Evolutionary conservation across 208 protist genomes (phyloP).

Genomic region (Tritrichomonas foetus): DNA sequence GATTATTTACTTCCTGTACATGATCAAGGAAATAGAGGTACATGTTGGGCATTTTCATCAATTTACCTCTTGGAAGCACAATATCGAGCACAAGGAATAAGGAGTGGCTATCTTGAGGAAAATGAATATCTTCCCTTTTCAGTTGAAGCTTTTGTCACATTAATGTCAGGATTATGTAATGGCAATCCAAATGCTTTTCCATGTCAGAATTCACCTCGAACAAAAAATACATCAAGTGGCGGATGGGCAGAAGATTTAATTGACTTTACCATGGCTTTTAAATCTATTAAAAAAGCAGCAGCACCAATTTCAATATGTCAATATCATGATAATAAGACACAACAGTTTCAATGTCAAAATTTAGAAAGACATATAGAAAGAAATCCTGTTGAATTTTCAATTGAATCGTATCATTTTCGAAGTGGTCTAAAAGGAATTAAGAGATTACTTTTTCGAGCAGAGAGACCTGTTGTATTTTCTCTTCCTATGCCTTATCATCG

Average conservation of each 20-base stretch:
- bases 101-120: background rate
- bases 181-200: background rate
- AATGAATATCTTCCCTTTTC: background rate
- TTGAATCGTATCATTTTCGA: background rate
- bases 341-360: background rate
- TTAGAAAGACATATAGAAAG: background rate
- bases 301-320: background rate
- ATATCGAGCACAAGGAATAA: background rate
- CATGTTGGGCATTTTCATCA: background rate
- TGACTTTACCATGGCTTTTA: background rate
- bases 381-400: background rate
- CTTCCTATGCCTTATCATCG: background rate
- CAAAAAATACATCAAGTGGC: background rate
- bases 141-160: background rate
- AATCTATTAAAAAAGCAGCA: background rate
- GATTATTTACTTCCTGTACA: too few relatives aligned
- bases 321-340: background rate
- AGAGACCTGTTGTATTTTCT: background rate
- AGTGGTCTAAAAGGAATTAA: background rate
- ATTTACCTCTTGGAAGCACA: background rate
- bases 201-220: background rate
- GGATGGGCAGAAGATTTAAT: background rate
- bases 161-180: too few relatives aligned
- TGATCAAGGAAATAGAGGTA: background rate
- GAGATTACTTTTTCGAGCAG: background rate